Conservation (phyloP, 2,329 filamentous ascomycete genomes). For the Clonostachys rosea region DNA sequence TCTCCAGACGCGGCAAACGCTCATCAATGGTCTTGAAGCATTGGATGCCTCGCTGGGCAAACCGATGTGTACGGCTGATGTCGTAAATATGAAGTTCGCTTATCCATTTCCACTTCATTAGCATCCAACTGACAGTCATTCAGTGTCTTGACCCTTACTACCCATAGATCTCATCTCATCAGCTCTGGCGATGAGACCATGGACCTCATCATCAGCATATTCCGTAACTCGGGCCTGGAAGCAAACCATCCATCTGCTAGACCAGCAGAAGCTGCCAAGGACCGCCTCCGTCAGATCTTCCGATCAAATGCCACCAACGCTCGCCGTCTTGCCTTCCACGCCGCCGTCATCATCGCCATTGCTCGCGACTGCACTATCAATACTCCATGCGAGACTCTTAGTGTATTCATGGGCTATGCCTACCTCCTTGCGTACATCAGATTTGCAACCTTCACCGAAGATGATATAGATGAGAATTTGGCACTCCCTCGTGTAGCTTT, state of each 20-base stretch:
- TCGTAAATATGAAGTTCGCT: not conserved
- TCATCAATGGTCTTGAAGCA: not conserved
- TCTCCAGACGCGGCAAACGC: not conserved
- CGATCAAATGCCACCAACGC: conserved; percentile 9
- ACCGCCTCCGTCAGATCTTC: conserved; percentile 12
- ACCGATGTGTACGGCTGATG: not conserved
- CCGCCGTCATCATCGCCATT: conserved; percentile 18
- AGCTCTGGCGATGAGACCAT: conserved; percentile 16
- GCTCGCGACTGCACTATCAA: conserved; percentile 19
- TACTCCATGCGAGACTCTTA: conserved; percentile 21
- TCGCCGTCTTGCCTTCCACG: conserved; percentile 17
- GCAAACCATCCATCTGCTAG: conserved; percentile 5
- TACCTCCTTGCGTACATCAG: conserved; percentile 16
- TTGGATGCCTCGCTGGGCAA: not conserved
- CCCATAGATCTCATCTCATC: conserved; percentile 18
- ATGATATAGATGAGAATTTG: not conserved
- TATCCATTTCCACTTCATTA: not conserved
- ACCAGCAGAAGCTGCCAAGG: conserved; percentile 12
- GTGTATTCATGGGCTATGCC: conserved; percentile 22
- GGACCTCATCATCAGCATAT: conserved; percentile 19
- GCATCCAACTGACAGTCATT: not conserved
- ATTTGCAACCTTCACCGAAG: not conserved
- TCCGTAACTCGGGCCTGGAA: conserved; percentile 13
- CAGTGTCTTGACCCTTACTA: conserved; percentile 16
- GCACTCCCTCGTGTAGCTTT: not conserved